Conservation (phyloP, 208 protist species). For the Leishmania amazonensis region DNA sequence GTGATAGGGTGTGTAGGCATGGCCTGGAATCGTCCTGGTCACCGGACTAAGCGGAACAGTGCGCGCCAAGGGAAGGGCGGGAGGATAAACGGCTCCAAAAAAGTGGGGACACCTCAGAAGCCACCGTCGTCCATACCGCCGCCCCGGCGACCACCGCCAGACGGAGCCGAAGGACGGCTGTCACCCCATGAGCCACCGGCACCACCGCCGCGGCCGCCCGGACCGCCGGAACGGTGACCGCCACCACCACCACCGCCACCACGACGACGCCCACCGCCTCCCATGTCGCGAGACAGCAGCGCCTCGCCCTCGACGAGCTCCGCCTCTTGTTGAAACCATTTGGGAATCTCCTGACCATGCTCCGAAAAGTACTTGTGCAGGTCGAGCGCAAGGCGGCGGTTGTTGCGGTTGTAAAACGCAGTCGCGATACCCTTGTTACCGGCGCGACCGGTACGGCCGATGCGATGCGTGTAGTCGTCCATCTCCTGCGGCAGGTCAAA, state of each 20-base stretch:
- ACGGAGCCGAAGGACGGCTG: conserved; percentile 13
- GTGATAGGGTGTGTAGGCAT: neutral
- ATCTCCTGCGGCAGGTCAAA: conserved; percentile 97
- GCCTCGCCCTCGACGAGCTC: conserved; percentile 80
- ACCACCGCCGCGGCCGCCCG: conserved; percentile 38
- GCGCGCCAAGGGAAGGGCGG: neutral
- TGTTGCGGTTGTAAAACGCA: conserved; percentile 90
- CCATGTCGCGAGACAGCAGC: conserved; percentile 48
- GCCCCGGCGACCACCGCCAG: conserved; percentile 20
- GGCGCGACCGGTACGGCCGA: conserved; percentile 98
- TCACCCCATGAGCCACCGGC: conserved; percentile 30
- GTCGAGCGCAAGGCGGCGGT: conserved; percentile 60
- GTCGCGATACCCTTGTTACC: conserved; percentile 97
- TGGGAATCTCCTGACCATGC: conserved; percentile 88
- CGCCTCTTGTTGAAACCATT: conserved; percentile 79
- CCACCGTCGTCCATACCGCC: conserved; percentile 68
- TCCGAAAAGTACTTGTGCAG: conserved; percentile 85
- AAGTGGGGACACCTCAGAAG: conserved; percentile 37
- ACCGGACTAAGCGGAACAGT: neutral
- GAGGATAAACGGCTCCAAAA: neutral
- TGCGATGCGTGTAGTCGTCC: conserved; percentile 99
- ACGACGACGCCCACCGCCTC: conserved; percentile 39
- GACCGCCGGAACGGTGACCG: conserved; percentile 20
- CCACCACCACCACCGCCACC: conserved; percentile 38
- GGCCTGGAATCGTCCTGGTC: neutral